Percentiles rank a stretch among this genome's conserved stretches.
These are phyloP conservation scores for Pseudocercospora cruenta DNA, from an alignment of 2,329 filamentous ascomycete genomes.

Conservation along the genomic window DNA sequence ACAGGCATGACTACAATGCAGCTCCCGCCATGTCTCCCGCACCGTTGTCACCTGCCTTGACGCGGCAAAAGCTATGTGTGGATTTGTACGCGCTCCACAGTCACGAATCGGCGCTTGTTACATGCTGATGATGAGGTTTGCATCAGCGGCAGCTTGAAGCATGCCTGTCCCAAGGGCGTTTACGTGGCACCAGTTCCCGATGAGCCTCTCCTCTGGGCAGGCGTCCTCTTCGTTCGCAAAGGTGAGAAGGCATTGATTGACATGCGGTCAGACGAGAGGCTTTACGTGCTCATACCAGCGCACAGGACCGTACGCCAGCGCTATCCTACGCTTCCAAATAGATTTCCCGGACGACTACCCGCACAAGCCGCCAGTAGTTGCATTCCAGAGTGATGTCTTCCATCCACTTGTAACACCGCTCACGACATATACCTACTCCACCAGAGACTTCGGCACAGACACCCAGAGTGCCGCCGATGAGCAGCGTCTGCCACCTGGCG, in stretches of 20 bases:
- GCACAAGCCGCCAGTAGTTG: conserved; percentile 76
- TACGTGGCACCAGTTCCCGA: conserved; percentile 84
- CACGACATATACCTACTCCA: conserved; percentile 93
- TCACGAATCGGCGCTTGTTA: background rate
- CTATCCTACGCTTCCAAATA: conserved; percentile 86
- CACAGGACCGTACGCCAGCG: conserved; percentile 83
- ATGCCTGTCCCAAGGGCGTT: conserved; percentile 81
- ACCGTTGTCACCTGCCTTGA: conserved; percentile 48
- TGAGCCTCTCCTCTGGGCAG: conserved; percentile 81
- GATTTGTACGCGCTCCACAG: conserved; percentile 66
- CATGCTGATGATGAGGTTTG: conserved; percentile 15
- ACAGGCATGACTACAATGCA: background rate
- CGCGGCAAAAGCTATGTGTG: conserved; percentile 75
- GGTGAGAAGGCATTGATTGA: conserved; percentile 56
- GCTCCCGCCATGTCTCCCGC: background rate
- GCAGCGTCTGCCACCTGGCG: conserved; percentile 81
- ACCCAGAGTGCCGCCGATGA: conserved; percentile 83
- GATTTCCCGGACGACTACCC: conserved; percentile 84
- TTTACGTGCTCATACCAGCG: conserved; percentile 14
- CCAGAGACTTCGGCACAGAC: conserved; percentile 72
- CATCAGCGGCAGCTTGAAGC: conserved; percentile 34
- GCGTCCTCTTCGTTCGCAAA: conserved; percentile 87
- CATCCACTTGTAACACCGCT: conserved; percentile 90
- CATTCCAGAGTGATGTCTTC: conserved; percentile 90
- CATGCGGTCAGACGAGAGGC: background rate